phyloP scores from a whole-genome alignment of 2,329 filamentous ascomycete species.

The Fusarium sp. region DNA sequence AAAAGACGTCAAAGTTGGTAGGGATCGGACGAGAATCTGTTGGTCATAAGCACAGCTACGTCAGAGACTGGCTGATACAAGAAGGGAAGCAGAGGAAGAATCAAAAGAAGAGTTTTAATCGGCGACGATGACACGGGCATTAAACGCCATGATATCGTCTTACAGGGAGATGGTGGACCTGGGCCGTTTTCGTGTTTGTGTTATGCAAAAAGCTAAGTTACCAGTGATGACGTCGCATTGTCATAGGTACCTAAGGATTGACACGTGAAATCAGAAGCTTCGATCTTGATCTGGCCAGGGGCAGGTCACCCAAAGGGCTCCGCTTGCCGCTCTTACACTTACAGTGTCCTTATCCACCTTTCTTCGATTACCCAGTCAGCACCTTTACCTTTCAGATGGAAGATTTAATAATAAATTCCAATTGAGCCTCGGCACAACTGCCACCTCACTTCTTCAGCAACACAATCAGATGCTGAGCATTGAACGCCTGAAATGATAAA shows the following conservation, averaged over 20 bases:
- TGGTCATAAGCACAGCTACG: constrained; percentile 25
- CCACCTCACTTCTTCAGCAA: not conserved
- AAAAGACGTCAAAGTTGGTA: constrained; percentile 10
- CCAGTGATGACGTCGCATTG: constrained; percentile 31
- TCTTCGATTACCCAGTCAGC: not conserved
- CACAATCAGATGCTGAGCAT: not conserved
- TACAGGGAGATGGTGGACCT: constrained; percentile 34
- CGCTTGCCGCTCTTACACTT: constrained; percentile 7
- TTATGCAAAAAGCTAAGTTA: constrained; percentile 13
- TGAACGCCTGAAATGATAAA: not conserved
- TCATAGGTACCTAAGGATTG: not conserved
- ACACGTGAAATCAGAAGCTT: constrained; percentile 45
- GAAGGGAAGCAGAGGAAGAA: constrained; percentile 1
- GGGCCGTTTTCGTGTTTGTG: constrained; percentile 34
- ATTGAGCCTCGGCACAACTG: constrained; percentile 11
- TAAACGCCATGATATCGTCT: constrained; percentile 30
- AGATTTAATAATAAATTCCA: constrained; percentile 12
- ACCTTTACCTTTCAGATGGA: not conserved
- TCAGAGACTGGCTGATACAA: constrained; percentile 9
- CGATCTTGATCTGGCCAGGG: constrained; percentile 24
- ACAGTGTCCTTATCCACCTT: not conserved
- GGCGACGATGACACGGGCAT: constrained; percentile 27
- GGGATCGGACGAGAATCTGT: constrained; percentile 10
- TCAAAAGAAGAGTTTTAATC: constrained; percentile 17
- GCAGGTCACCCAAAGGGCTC: constrained; percentile 4